Conservation (phyloP, 2,329 filamentous ascomycete genomes). For the Diaporthe sp. region DNA sequence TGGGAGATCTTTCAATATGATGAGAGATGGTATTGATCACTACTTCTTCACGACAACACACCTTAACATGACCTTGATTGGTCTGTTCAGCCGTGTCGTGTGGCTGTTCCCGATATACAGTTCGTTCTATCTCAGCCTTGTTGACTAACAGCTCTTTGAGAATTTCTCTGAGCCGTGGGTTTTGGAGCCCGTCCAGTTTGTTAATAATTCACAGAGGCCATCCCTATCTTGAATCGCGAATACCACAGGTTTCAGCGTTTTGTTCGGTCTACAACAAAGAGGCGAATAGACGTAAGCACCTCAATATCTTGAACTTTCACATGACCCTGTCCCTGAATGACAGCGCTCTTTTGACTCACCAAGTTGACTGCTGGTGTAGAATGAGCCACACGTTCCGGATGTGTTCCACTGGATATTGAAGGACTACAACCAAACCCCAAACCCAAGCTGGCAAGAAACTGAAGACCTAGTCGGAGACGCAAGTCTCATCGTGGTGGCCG, state of each 20-base stretch:
- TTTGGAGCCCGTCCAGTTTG: not conserved
- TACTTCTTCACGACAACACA: constrained; percentile 48
- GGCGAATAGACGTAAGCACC: constrained; percentile 41
- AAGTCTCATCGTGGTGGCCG: constrained; percentile 50
- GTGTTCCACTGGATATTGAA: constrained; percentile 52
- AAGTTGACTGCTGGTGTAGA: constrained; percentile 2
- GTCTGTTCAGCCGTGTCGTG: constrained; percentile 43
- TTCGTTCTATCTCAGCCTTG: not conserved
- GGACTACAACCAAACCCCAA: constrained; percentile 45
- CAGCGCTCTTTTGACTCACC: not conserved
- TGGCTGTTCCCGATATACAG: constrained; percentile 39
- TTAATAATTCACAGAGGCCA: not conserved
- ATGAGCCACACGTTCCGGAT: constrained; percentile 44
- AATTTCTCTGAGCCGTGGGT: not conserved
- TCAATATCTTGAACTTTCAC: not conserved
- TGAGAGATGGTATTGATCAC: constrained; percentile 47
- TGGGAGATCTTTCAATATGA: constrained; percentile 53
- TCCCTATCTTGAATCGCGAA: constrained; percentile 43
- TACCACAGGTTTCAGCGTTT: constrained; percentile 44
- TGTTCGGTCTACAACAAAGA: constrained; percentile 41
- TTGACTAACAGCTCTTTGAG: no score
- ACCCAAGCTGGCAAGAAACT: constrained; percentile 44
- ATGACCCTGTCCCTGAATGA: not conserved
- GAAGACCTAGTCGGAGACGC: constrained; percentile 49
- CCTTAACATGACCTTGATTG: constrained; percentile 45